Evolutionary conservation across 2,329 filamentous ascomycete genomes (phyloP), one percentile per base, ranked within the genome.

Genomic region (Pseudogymnoascus sp.): DNA sequence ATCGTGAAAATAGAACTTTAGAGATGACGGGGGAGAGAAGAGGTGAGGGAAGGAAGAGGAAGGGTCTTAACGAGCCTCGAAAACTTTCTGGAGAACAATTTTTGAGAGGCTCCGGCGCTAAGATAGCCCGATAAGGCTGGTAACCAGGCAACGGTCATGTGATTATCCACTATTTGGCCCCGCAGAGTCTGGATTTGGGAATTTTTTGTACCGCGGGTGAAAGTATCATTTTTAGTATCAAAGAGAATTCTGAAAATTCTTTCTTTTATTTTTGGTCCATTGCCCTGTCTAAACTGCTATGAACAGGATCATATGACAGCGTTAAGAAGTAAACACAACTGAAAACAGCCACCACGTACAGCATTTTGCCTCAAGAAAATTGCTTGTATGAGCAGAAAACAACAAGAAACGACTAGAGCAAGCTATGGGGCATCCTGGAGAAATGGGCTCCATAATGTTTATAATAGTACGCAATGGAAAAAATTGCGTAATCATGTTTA

Each of bases 61-160:
- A 54, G 47, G 47, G 47, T 54, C 47, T 54, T 54, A 54, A 54
- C 47, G 47, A 54, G 29, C 47, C 47, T 54, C 47, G 47, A 54
- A 54, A 54, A 54, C 47, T 54, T 54, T 54, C 47, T 54, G 47
- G 44, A 26, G n/a, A 54, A 54, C 47, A 54, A 54, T 54, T 54
- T 54, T 54, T 54, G 47, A 54, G 47, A 54, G 47, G 47, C 29
- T 54, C 29, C n/a, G 15, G 29, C 47, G 47, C 47, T 54, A 54
- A 54, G 47, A 54, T 54, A 54, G 47, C 47, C 47, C 35, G 33
- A 54, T 54, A 29, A 33, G 29, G n/a, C 29, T 54, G 47, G 47
- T 54, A 54, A 54, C 47, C 47, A 54, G 47, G 29, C 47, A 54
- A 54, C 47, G 47, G 47, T 54, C 47, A 54, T 54, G 47, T 54